Evolutionary conservation across 208 protist genomes (phyloP), one percentile per base, ranked within the genome.

Genomic region (Acanthamoeba sp.): DNA sequence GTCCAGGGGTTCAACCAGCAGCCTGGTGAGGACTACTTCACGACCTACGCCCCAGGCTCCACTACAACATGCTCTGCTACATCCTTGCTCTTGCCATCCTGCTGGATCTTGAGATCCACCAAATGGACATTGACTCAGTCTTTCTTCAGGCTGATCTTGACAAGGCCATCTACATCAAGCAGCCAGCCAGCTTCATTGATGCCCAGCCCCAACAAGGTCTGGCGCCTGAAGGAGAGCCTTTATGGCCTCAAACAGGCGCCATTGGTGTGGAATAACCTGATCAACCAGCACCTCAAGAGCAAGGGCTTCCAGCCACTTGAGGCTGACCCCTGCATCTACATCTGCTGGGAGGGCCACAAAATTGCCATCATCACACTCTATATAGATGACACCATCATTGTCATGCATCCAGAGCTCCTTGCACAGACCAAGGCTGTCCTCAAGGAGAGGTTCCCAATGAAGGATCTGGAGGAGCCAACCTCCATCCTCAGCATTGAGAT

Each of bases 221-320:
- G 80, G 45, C 3, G 45, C 5, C 80, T 88, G 7, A 1, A 16
- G 20, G 34, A 62, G 48, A 64, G 48, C 22, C 20, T 88, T 4
- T 88, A 88, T 38, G 80, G 80, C 6, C 80, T 88, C 45, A 88
- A 88, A 45, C 80, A 88, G 50, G 18, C 38, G 1, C 71, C 71
- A 9, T 16, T 24, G 2, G 40, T 48, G 38, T 82, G 71, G 71
- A 82, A 82, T 29, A 1, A 48, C 3, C 27, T 4, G 1, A 48
- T 82, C 34, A 34, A 82, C 40, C 3, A 18, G 0, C 22, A 36
- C 36, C 71, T 82, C 5, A 7, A 24, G 3, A 1, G 1, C 22
- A 18, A 52, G 7, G 20, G 42, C n/a, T 88, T 59, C 80, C 7
- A 36, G 2, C 45, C 24, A 29, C 1, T 22, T 22, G 24, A 32